phyloP scores from a whole-genome alignment of 495 filamentous ascomycete genomes.

The Lasiosphaeria hispida region DNA sequence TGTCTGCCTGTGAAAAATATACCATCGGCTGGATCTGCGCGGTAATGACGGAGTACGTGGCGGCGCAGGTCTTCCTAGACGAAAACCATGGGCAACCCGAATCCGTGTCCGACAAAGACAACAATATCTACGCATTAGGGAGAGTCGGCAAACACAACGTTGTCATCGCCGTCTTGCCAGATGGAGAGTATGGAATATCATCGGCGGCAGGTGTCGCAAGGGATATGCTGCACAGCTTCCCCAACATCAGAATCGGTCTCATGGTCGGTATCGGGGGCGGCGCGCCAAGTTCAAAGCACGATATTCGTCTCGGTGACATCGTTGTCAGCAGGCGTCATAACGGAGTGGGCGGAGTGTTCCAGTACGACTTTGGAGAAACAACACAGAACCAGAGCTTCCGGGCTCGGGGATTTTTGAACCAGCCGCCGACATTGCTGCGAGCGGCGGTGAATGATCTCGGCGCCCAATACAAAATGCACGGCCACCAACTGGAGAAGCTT shows the following conservation, averaged over 20 bases:
- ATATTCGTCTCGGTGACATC: conserved; percentile 35
- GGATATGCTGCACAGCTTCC: conserved; percentile 42
- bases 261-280: conserved; percentile 52
- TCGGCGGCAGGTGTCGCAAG: conserved; percentile 31
- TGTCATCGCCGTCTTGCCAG: conserved; percentile 41
- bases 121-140: conserved; percentile 42
- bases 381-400: conserved; percentile 26
- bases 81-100: conserved; percentile 34
- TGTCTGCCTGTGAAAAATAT: conserved; percentile 24
- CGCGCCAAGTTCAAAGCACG: conserved; percentile 30
- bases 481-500: conserved; percentile 23
- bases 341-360: conserved; percentile 26
- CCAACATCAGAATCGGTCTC: conserved; percentile 38
- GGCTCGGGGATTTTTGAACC: conserved; percentile 32
- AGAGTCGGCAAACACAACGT: conserved; percentile 44
- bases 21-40: conserved; percentile 54
- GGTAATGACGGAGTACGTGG: conserved; percentile 41
- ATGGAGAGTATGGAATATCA: conserved; percentile 38
- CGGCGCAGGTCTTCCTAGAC: conserved; percentile 48
- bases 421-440: conserved; percentile 32
- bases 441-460: conserved; percentile 21
- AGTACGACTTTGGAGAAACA: conserved; percentile 34
- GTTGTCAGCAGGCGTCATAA: conserved; percentile 21
- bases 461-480: conserved; percentile 16
- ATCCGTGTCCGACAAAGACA: background rate